Conservation (phyloP, 2,329 filamentous ascomycete species). For the Botrytis aclada region DNA sequence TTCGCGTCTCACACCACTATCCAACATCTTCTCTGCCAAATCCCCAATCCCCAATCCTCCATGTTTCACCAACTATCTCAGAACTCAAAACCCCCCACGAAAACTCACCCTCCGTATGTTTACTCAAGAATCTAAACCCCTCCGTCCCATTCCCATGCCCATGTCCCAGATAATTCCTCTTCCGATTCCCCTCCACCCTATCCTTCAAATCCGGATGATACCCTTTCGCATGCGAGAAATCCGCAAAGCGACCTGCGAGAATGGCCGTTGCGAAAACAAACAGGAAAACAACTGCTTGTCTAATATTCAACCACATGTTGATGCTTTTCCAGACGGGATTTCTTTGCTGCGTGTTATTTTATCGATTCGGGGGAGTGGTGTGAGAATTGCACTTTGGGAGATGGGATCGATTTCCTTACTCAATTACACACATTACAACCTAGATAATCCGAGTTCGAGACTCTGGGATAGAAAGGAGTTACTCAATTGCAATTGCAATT, state of each 20-base stretch:
- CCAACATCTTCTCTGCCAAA: no score
- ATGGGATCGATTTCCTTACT: neutral
- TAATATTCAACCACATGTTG: neutral
- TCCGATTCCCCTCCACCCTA: conserved; percentile 18
- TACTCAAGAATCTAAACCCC: neutral
- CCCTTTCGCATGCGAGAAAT: conserved; percentile 2
- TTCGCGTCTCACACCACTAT: no score
- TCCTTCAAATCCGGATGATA: conserved; percentile 4
- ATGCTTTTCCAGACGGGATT: rapidly evolving
- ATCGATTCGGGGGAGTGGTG: no score
- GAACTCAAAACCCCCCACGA: neutral
- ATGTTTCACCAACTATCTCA: neutral
- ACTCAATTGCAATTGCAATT: neutral
- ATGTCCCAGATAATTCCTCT: neutral
- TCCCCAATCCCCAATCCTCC: neutral
- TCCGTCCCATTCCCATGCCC: neutral
- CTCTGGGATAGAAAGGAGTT: no score
- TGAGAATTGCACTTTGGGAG: neutral
- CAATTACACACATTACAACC: neutral
- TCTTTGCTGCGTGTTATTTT: neutral
- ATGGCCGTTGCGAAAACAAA: neutral
- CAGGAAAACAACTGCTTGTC: neutral
- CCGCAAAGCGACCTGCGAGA: neutral
- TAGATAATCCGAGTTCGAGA: neutral
- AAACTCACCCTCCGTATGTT: neutral